Base-by-base conservation (phyloP, 768 basidiomycete species). In the Pholiota molesta region DNA sequence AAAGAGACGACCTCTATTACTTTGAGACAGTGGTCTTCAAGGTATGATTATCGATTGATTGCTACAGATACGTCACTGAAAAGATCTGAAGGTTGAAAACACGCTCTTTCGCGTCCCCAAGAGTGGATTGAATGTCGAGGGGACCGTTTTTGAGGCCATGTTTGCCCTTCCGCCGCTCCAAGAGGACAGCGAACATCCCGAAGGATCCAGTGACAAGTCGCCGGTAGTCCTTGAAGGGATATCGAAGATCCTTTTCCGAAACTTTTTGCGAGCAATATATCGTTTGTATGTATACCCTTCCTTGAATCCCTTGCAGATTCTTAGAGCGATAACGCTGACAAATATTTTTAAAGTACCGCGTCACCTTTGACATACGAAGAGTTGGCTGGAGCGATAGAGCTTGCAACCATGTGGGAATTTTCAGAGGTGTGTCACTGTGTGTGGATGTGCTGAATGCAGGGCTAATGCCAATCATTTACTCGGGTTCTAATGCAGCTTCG, bases 41-140 rank as follows among this genome's bases (percentile, higher is more conserved):
- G 47, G 47, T 21, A 49, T 19, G 8, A 11, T 49, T 7, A 44
- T 19, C 2, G 14, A 37, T 37, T 11, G 35, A 37, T 37, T 1
- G 9, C 9, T 31, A 31, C 31, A 29, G 31, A 31, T 31, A 16
- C 9, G 6, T 45, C n/a, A 7, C 16, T 19, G 19, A 47, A n/a
- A 47, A 10, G n/a, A 11, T 19, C 23, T 26, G 4, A 11, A 65
- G 64, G 64, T 65, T 3, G 58, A 54, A 52, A 54, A 59, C 7
- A 45, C 52, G 11, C 47, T 65, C 0, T 65, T 65, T 42, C 44
- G 44, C 33, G 64, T 65, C 3, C 47, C 52, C 2, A 65, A 65
- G 45, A 42, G 51, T 17, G 61, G 58, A 1, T 62, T 65, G 19
- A 52, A 40, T 21, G 59, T 60, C 7, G 23, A 53, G 13, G 64